Conservation (phyloP, 305 asterid genomes). For the Lippia alba region DNA sequence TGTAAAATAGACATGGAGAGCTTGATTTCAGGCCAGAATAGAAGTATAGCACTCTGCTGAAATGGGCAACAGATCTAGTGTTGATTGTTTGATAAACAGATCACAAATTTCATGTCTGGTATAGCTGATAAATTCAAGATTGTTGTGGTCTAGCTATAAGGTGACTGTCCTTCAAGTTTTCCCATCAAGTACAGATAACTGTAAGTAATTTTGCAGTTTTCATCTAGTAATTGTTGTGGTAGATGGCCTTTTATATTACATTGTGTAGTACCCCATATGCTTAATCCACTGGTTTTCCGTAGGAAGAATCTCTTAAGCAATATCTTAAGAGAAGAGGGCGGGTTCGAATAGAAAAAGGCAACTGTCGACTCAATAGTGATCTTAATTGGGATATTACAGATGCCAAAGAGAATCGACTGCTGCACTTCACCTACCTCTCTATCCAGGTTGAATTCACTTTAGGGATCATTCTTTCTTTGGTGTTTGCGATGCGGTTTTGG, state of each 20-base stretch:
- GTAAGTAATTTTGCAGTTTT: conserved; percentile 60
- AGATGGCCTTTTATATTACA: conserved; percentile 23
- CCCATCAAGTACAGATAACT: conserved; percentile 95
- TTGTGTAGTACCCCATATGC: conserved; percentile 20
- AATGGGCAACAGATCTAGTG: conserved; percentile 97
- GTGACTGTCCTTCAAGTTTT: conserved; percentile 94
- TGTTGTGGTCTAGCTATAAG: conserved; percentile 99
- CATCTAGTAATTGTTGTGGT: conserved; percentile 9
- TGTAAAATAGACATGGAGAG: conserved; percentile 99
- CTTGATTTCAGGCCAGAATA: conserved; percentile 95
- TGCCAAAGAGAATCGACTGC: conserved; percentile 96
- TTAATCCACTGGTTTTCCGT: conserved; percentile 25
- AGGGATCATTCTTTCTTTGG: conserved; percentile 11
- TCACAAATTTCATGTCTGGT: conserved; percentile 97
- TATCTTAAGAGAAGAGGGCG: conserved; percentile 99
- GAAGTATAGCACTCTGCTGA: conserved; percentile 99
- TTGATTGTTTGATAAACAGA: conserved; percentile 97
- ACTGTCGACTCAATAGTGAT: conserved; percentile 97
- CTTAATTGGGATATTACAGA: conserved; percentile 97
- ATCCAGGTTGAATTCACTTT: conserved; percentile 76
- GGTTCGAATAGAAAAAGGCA: conserved; percentile 98
- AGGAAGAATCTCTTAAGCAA: conserved; percentile 99
- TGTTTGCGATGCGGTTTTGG: conserved; percentile 24
- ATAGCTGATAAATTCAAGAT: conserved; percentile 99
- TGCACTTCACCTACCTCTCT: conserved; percentile 96